Evolutionary conservation across 2,329 filamentous ascomycete species (phyloP).

Genomic region (Claviceps purpurea): DNA sequence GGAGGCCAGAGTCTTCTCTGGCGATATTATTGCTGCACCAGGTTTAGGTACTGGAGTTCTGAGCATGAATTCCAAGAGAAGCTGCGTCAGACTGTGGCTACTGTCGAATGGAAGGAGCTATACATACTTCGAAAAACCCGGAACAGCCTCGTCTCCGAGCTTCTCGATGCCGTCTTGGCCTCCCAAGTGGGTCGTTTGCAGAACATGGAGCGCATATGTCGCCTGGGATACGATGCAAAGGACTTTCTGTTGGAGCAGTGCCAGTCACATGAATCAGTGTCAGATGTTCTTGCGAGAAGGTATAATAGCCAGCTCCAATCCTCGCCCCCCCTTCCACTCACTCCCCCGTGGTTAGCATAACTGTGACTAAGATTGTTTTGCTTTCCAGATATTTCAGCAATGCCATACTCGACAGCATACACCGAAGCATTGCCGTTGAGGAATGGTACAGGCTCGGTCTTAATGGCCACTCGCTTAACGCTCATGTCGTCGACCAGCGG

Average conservation of each 20-base stretch:
- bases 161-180: conserved; percentile 57
- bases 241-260: conserved; percentile 63
- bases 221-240: conserved; percentile 75
- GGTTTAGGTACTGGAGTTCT: conserved; percentile 64
- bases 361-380: conserved; percentile 5
- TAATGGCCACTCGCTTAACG: conserved; percentile 8
- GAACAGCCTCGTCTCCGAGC: conserved; percentile 35
- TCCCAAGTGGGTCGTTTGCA: conserved; percentile 56
- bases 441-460: conserved; percentile 48
- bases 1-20: conserved; percentile 65
- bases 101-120: conserved; percentile 61
- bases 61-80: conserved; percentile 47
- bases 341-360: not conserved
- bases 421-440: conserved; percentile 64
- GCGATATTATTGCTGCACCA: conserved; percentile 56
- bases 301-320: conserved; percentile 14
- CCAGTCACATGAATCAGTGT: conserved; percentile 40
- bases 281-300: conserved; percentile 68
- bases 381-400: conserved; percentile 56
- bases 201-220: conserved; percentile 57
- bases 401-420: conserved; percentile 62
- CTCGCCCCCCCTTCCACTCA: not conserved
- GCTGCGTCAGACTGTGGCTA: conserved; percentile 35
- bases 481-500: conserved; percentile 25
- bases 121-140: conserved; percentile 43